phyloP scores from a whole-genome alignment of 2,329 filamentous ascomycete species.

The Sclerotinia nivalis region DNA sequence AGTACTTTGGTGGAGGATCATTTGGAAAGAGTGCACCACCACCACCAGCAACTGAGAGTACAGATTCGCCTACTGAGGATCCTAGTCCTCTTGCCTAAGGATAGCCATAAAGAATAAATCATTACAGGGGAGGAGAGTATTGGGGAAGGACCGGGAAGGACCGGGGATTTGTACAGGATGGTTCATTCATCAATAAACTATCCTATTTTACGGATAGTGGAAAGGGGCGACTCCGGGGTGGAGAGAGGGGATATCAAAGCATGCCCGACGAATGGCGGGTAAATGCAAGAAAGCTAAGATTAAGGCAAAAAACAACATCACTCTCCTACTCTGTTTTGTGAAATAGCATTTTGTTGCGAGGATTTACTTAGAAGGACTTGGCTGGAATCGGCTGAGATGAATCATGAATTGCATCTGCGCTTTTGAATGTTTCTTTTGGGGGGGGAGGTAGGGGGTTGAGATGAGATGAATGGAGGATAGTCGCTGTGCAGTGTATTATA shows the following conservation, averaged over 20 bases:
- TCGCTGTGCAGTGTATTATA: slow-evolving; percentile 12
- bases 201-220: background rate
- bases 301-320: slow-evolving; percentile 19
- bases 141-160: background rate
- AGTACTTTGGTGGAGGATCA: slow-evolving; percentile 75
- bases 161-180: slow-evolving; percentile 2
- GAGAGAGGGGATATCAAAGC: background rate
- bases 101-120: background rate
- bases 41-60: slow-evolving; percentile 50
- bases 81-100: slow-evolving; percentile 4
- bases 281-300: slow-evolving; percentile 10
- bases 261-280: background rate
- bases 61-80: slow-evolving; percentile 31
- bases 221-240: too few species aligned
- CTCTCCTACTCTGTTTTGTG: slow-evolving; percentile 20
- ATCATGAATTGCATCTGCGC: slow-evolving; percentile 7
- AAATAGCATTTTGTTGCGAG: slow-evolving; percentile 14
- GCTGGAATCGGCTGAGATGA: slow-evolving; percentile 1
- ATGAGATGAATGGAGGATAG: background rate
- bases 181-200: background rate
- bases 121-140: background rate
- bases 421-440: background rate
- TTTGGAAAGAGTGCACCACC: slow-evolving; percentile 58
- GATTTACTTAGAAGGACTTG: slow-evolving; percentile 13
- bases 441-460: background rate